phyloP scores from a whole-genome alignment of 1,139 yeast genomes.

The Debaryomyces robertsiae region DNA sequence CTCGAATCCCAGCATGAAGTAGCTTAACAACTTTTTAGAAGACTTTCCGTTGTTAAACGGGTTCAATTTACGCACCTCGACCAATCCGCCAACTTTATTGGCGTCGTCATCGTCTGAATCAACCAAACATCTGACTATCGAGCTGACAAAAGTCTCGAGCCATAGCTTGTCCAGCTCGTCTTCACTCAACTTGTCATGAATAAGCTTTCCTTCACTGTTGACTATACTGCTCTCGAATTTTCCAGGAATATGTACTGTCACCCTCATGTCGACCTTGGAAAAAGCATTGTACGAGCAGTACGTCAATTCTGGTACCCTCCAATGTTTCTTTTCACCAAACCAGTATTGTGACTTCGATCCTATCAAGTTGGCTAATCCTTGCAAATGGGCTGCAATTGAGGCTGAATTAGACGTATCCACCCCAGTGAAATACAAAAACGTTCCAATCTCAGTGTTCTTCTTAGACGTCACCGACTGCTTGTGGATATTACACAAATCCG shows the following conservation, averaged over 20 bases:
- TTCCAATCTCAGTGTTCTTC: slow-evolving; percentile 46
- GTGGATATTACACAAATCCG: slow-evolving; percentile 79
- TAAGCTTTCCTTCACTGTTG: slow-evolving; percentile 45
- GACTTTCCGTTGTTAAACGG: slow-evolving; percentile 58
- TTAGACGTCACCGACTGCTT: slow-evolving; percentile 47
- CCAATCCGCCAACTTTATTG: slow-evolving; percentile 52
- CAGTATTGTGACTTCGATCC: slow-evolving; percentile 58
- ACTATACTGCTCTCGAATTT: slow-evolving; percentile 51
- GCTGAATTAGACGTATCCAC: slow-evolving; percentile 60
- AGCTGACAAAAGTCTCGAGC: slow-evolving; percentile 73
- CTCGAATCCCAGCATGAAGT: slow-evolving; percentile 63
- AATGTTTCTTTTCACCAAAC: slow-evolving; percentile 66
- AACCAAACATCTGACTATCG: slow-evolving; percentile 66
- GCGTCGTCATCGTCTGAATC: slow-evolving; percentile 68
- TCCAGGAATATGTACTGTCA: slow-evolving; percentile 70
- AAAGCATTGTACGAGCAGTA: slow-evolving; percentile 57
- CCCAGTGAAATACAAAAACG: slow-evolving; percentile 59
- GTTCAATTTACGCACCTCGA: slow-evolving; percentile 48
- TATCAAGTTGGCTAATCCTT: slow-evolving; percentile 74
- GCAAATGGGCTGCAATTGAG: slow-evolving; percentile 70
- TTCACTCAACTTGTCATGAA: slow-evolving; percentile 38
- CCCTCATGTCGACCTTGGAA: slow-evolving; percentile 68
- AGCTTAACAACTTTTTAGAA: slow-evolving; percentile 47
- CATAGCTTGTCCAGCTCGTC: slow-evolving; percentile 45
- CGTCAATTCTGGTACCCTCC: slow-evolving; percentile 72